Conservation (phyloP, 2,329 filamentous ascomycete species). For the Myriosclerotinia scirpicola region DNA sequence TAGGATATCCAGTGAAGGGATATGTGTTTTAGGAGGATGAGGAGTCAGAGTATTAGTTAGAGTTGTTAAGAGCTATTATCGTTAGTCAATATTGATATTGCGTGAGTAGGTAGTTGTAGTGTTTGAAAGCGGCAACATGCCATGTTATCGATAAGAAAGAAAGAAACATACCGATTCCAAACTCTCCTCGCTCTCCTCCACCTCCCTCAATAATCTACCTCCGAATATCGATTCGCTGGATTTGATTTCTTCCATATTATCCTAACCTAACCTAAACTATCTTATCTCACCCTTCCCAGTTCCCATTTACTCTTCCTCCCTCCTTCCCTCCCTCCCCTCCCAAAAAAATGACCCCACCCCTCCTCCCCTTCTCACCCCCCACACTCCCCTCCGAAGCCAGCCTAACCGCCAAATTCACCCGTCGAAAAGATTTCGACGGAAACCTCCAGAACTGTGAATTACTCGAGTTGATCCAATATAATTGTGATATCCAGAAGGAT, state of each 20-base stretch:
- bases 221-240: constrained; percentile 43
- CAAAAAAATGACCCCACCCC: constrained; percentile 56
- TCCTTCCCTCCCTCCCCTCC: neutral
- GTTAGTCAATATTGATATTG: neutral
- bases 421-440: constrained; percentile 54
- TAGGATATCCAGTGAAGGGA: constrained; percentile 10
- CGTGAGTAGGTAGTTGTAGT: neutral
- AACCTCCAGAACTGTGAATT: constrained; percentile 52
- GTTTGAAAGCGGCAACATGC: neutral
- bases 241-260: constrained; percentile 25
- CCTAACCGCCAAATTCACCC: constrained; percentile 33
- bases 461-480: constrained; percentile 27
- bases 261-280: neutral
- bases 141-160: constrained; percentile 30
- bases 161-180: constrained; percentile 56
- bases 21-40: neutral
- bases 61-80: constrained; percentile 27
- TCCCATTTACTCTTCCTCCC: neutral
- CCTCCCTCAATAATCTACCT: constrained; percentile 52
- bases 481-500: constrained; percentile 53
- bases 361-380: constrained; percentile 53
- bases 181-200: constrained; percentile 53
- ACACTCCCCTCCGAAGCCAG: constrained; percentile 48
- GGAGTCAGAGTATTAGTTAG: constrained; percentile 21
- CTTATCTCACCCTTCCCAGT: neutral